Evolutionary conservation across 345 rosid species (phyloP).

Genomic region (Aegle marmelos): DNA sequence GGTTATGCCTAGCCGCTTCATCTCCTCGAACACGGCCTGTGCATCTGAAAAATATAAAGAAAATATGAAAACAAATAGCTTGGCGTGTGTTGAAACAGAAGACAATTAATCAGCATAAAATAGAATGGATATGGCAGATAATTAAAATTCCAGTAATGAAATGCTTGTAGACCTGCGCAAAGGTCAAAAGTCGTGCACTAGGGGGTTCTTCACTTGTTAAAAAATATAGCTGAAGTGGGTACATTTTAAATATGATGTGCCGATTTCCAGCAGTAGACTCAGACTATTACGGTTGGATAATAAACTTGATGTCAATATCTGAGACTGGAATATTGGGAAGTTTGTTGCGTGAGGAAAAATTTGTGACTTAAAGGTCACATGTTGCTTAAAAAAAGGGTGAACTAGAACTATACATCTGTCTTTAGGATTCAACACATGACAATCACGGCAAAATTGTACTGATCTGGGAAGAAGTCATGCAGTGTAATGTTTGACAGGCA

Average conservation of each 20-base stretch:
- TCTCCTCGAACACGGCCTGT: slow-evolving; percentile 68
- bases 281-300: too few relatives aligned
- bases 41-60: slow-evolving; percentile 48
- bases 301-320: too few relatives aligned
- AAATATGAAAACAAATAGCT: neutral
- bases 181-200: too few relatives aligned
- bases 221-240: too few relatives aligned
- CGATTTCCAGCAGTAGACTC: too few relatives aligned
- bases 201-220: too few relatives aligned
- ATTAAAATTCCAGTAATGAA: too few relatives aligned
- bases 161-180: too few relatives aligned
- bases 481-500: neutral
- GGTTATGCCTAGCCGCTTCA: slow-evolving; percentile 71
- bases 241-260: too few relatives aligned
- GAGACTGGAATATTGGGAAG: neutral
- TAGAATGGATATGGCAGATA: too few relatives aligned
- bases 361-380: neutral
- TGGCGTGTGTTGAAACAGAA: neutral
- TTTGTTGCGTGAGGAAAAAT: neutral
- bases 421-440: neutral
- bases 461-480: neutral
- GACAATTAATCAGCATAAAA: neutral
- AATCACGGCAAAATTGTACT: neutral
- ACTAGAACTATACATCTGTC: neutral
- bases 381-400: neutral